Percentiles rank a stretch among this genome's conserved stretches.
Evolutionary conservation across 2,329 filamentous ascomycete species (phyloP).

Genomic region (Chaetothyriales sp.): DNA sequence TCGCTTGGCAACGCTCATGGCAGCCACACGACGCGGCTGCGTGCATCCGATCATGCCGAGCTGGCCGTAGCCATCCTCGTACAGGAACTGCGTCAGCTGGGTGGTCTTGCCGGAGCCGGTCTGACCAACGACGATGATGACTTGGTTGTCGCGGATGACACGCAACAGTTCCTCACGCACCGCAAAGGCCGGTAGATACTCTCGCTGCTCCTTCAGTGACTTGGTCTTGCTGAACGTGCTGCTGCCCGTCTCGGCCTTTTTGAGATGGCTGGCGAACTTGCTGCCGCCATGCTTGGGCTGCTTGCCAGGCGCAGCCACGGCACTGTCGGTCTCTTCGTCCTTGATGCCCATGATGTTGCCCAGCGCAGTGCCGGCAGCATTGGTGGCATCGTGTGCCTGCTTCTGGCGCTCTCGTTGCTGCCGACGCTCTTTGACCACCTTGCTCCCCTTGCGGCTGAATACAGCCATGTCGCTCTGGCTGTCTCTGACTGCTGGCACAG

Average conservation of each 20-base stretch:
- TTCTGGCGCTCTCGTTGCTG: slow-evolving; percentile 87
- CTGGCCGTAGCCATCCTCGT: slow-evolving; percentile 79
- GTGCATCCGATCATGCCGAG: slow-evolving; percentile 88
- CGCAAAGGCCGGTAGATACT: slow-evolving; percentile 88
- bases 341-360: slow-evolving; percentile 94
- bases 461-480: slow-evolving; percentile 98
- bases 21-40: slow-evolving; percentile 88
- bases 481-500: slow-evolving; percentile 81
- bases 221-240: slow-evolving; percentile 92
- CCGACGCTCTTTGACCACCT: slow-evolving; percentile 76
- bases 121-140: slow-evolving; percentile 90
- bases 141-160: slow-evolving; percentile 91
- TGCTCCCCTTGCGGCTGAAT: slow-evolving; percentile 88
- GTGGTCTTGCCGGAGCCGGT: slow-evolving; percentile 97
- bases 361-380: slow-evolving; percentile 74
- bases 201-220: slow-evolving; percentile 73
- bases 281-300: slow-evolving; percentile 48
- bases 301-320: slow-evolving; percentile 58
- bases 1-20: slow-evolving; percentile 95
- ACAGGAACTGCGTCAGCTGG: slow-evolving; percentile 86
- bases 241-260: slow-evolving; percentile 63
- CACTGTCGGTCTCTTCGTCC: slow-evolving; percentile 77
- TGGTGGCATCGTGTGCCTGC: slow-evolving; percentile 89
- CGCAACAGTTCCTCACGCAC: slow-evolving; percentile 83
- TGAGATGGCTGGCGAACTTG: slow-evolving; percentile 84